Evolutionary conservation across 2,329 filamentous ascomycete genomes (phyloP), one percentile per base, ranked within the genome.

Genomic region (Lasiodiplodia theobromae): DNA sequence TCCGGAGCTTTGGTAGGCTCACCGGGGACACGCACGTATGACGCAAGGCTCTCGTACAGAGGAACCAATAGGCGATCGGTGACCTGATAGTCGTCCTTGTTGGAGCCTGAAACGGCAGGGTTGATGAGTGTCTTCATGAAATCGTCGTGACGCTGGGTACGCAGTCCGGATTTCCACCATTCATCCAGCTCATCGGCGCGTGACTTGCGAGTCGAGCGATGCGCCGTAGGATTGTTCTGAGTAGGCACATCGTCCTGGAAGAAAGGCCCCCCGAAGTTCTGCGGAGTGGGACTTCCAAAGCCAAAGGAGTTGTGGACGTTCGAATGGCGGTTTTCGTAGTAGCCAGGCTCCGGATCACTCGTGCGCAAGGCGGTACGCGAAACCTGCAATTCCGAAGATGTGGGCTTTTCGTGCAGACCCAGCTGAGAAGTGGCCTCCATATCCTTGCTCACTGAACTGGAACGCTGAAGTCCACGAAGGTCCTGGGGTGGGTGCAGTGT

Each of bases 31-130:
- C 58, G 51, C 14, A 76, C 74, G 69, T 85, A 84, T 34, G 77
- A 76, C 8, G 75, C 75, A 1, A 84, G 75, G 38, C 77, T 82
- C 70, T 84, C 82, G 62, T 80, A 78, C 12, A 83, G 70, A 2
- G 80, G 77, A 7, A 83, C 76, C 65, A 83, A 78, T 4, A 80
- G 68, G 44, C 76, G 77, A 21, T 78, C 81, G 23, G 77, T 77
- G 16, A 71, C 71, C 40, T 38, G 25, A 38, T 28, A 21, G 56
- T 69, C 31, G n/a, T 51, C 64, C 70, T 64, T 40, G 64, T 66
- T 52, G 70, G 73, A 71, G 74, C 72, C 67, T 37, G 52, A 31
- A 16, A 16, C 28, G 5, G 23, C 21, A 37, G 58, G 60, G 11
- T 7, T 40, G 12, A 34, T 37, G n/a, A 64, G 28, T 7, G 66